A percentile compares a stretch with the other conserved stretches of the same genome.
Conservation (phyloP, 2,329 filamentous ascomycete genomes). For the Escovopsis weberi region DNA sequence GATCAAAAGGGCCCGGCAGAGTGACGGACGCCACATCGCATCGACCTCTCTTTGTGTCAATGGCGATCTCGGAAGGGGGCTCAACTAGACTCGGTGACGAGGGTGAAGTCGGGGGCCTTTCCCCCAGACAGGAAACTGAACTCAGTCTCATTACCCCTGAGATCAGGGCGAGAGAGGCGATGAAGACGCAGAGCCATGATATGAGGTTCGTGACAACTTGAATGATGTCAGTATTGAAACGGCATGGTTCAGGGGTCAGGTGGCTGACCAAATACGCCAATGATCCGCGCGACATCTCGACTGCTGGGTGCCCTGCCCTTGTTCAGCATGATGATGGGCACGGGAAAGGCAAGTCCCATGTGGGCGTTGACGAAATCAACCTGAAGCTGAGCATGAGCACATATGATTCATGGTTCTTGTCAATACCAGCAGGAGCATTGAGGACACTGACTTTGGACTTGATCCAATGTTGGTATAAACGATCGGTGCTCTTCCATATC, state of each 20-base stretch:
- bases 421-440: not conserved
- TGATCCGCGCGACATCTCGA: conserved; percentile 25
- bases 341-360: conserved; percentile 35
- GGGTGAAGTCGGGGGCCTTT: not conserved
- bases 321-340: conserved; percentile 33
- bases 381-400: conserved; percentile 16
- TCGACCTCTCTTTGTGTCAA: not conserved
- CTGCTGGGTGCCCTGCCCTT: conserved; percentile 17
- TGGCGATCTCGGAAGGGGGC: not conserved
- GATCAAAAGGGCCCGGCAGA: not conserved
- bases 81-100: no score
- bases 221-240: conserved; percentile 5
- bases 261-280: conserved; percentile 27
- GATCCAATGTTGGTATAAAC: conserved; percentile 17
- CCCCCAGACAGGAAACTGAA: not conserved
- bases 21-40: not conserved
- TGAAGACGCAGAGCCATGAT: conserved; percentile 19
- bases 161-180: conserved; percentile 9
- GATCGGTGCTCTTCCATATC: conserved; percentile 9
- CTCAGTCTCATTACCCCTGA: not conserved
- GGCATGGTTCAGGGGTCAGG: conserved; percentile 5
- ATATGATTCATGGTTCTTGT: not conserved
- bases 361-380: conserved; percentile 36
- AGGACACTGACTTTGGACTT: conserved; percentile 18
- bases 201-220: conserved; percentile 5